Evolutionary conservation across 1,284 basidiomycete species (phyloP), one percentile per base, ranked within the genome.

Genomic region (Cutaneotrichosporon dermatis): DNA sequence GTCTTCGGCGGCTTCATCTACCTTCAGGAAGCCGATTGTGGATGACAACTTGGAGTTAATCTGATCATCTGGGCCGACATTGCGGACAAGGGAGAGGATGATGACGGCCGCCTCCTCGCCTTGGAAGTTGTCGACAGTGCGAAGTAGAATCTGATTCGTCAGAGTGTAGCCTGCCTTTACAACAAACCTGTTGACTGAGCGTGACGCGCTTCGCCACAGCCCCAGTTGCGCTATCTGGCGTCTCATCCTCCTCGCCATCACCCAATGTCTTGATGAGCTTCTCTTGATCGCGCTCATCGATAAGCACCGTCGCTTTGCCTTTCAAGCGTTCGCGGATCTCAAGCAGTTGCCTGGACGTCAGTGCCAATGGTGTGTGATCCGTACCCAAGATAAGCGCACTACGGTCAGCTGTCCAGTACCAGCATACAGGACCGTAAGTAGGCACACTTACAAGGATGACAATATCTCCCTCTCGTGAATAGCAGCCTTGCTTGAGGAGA

Each of bases 41-140:
- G 6, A 35, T 48, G 6, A 6, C 12, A 16, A 7, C 15, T 15
- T 44, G 4, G n/a, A 15, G 43, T n/a, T 41, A 11, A 39, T 13
- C 11, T 35, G 48, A 1, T 48, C 58, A 6, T 43, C 66, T 60
- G 65, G 57, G 62, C 50, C 71, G 72, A 58, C 60, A 69, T 63
- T 64, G 73, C 87, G 79, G 9, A 89, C 87, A 10, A 88, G 80
- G 0, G 87, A 88, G 4, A 89, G 72, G 34, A 89, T 87, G 43
- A 88, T 80, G 57, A 89, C 82, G 80, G 84, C 58, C 12, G 12
- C 65, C 48, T 73, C 71, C 48, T 72, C 72, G 7, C 75, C 88
- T 71, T 90, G 88, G 67, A 84, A 89, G 61, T 86, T 88, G 65
- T 89, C 88, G 1, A 89, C 82, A 1, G 87, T 89, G n/a, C 86